Evolutionary conservation across 164 flowering plant genomes (phyloP).

Genomic region (Vitis riparia): DNA sequence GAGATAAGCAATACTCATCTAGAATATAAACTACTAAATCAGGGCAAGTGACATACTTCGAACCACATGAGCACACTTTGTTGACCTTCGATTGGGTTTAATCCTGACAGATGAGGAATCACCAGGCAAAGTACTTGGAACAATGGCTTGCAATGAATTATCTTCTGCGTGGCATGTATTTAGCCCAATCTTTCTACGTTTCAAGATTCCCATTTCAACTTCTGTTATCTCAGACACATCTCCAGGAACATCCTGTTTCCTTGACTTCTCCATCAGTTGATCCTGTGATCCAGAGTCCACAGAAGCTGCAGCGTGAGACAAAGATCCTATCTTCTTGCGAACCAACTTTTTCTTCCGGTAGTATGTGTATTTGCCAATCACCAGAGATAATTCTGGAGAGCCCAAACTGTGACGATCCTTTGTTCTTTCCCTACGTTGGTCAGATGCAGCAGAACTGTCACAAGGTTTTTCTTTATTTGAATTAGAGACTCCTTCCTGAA

Average conservation of each 20-base stretch:
- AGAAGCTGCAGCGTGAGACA: conserved; percentile 20
- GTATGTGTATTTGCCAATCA: conserved; percentile 47
- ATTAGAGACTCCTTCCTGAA: conserved; percentile 33
- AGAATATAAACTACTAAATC: too few species aligned
- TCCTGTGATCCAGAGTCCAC: conserved; percentile 15
- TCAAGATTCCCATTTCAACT: conserved; percentile 16
- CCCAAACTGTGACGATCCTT: conserved; percentile 12
- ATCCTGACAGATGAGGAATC: conserved; percentile 19
- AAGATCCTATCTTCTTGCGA: conserved; percentile 38
- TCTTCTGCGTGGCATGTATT: conserved; percentile 18
- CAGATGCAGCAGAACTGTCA: conserved; percentile 20
- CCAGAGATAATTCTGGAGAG: conserved; percentile 26
- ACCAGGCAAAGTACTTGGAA: conserved; percentile 11
- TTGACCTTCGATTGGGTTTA: conserved; percentile 9
- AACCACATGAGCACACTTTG: conserved; percentile 15
- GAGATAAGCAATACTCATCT: background rate
- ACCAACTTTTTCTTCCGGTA: conserved; percentile 54
- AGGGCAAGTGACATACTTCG: conserved; percentile 35
- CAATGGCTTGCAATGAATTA: conserved; percentile 10
- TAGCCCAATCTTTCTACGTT: conserved; percentile 15
- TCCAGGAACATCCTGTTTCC: conserved; percentile 24
- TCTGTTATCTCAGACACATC: conserved; percentile 17
- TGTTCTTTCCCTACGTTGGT: conserved; percentile 24
- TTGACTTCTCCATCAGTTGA: conserved; percentile 25
- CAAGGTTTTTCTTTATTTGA: conserved; percentile 14